These are phyloP conservation scores for Pythium guiyangense DNA, from an alignment of 352 stramenopile species.

Conservation along the genomic window DNA sequence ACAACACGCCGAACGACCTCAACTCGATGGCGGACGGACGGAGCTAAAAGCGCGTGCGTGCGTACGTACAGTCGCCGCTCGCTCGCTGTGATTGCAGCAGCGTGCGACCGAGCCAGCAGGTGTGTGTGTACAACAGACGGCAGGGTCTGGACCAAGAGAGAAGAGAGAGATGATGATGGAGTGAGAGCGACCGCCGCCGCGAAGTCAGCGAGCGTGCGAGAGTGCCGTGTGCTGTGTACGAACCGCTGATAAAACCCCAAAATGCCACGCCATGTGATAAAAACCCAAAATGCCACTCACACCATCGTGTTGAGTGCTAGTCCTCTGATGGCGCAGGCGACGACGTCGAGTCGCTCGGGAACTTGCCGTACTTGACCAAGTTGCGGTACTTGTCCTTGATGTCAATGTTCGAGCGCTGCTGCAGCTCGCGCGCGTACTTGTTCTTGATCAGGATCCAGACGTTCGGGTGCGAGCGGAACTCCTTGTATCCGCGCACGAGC, in stretches of 20 bases:
- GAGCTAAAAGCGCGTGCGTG: conserved; percentile 31
- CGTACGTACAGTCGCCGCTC: background rate
- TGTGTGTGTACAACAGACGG: too few species aligned
- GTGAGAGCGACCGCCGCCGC: background rate
- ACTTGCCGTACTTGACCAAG: conserved; percentile 38
- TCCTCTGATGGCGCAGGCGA: background rate
- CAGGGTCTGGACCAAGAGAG: background rate
- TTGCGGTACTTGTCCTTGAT: conserved; percentile 87
- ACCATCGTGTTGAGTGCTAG: background rate
- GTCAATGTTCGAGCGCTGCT: conserved; percentile 64
- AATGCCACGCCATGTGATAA: too few species aligned
- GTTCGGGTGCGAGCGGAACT: conserved; percentile 43
- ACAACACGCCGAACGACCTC: conserved; percentile 87
- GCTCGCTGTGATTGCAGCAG: background rate
- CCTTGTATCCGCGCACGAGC: conserved; percentile 48
- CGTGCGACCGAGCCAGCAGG: background rate
- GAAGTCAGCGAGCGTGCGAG: background rate
- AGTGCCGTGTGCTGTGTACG: too few species aligned
- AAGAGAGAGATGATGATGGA: conserved; percentile 5
- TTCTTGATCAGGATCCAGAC: conserved; percentile 70
- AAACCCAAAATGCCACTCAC: too few species aligned
- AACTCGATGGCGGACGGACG: conserved; percentile 58
- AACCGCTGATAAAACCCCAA: too few species aligned
- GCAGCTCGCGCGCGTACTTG: conserved; percentile 40
- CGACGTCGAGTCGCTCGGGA: background rate